Conservation (phyloP, 345 rosid genomes). For the Salix arbutifolia region DNA sequence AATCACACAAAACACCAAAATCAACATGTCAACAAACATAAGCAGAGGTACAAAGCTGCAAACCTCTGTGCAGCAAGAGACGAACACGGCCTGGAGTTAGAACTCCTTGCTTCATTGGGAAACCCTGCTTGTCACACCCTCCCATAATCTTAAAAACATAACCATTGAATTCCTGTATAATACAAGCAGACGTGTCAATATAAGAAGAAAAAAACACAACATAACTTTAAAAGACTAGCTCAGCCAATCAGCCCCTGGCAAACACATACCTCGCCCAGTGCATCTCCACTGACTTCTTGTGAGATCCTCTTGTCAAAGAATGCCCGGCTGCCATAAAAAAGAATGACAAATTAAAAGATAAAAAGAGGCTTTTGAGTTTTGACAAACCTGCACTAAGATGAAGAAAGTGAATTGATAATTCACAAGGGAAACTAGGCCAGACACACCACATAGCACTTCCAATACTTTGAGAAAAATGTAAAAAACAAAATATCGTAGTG, state of each 20-base stretch:
- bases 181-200: not conserved
- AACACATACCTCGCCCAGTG: constrained; percentile 55
- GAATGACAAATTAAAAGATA: not conserved
- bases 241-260: not conserved
- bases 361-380: not conserved
- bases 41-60: not conserved
- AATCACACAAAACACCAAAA: not conserved
- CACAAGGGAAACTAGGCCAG: not conserved
- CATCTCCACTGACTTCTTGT: constrained; percentile 79
- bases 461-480: not conserved
- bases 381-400: not conserved
- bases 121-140: constrained; percentile 94
- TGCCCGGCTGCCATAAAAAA: constrained; percentile 40
- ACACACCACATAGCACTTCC: too few relatives aligned
- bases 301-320: constrained; percentile 72
- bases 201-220: not conserved
- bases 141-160: constrained; percentile 89
- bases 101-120: constrained; percentile 95
- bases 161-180: constrained; percentile 72
- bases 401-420: not conserved
- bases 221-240: not conserved
- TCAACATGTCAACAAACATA: not conserved
- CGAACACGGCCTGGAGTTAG: constrained; percentile 90
- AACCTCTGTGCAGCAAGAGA: constrained; percentile 75
- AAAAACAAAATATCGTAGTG: not conserved